Conservation (phyloP, 148 eudicot genomes). For the Nyssa sinensis region DNA sequence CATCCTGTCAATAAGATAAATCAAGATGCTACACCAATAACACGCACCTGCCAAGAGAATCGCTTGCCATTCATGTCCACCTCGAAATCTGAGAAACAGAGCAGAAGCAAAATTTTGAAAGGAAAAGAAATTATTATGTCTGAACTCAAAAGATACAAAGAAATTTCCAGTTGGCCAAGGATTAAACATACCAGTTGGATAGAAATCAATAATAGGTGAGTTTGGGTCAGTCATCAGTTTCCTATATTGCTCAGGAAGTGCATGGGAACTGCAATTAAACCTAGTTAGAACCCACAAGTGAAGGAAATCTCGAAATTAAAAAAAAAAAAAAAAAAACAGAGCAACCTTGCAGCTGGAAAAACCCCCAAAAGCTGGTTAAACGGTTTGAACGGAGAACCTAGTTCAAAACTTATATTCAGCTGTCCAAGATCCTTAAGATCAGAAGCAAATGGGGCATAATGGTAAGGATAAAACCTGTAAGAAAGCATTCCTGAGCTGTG, state of each 20-base stretch:
- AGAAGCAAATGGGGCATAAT: conserved; percentile 99
- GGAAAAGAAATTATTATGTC: background rate
- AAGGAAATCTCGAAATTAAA: background rate
- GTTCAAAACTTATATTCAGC: conserved; percentile 70
- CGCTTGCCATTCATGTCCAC: conserved; percentile 97
- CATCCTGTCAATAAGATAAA: conserved; percentile 11
- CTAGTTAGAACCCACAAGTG: conserved; percentile 30
- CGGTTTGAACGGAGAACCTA: conserved; percentile 93
- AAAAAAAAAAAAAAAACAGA: conserved; percentile 5
- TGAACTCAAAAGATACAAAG: background rate
- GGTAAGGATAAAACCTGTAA: conserved; percentile 97
- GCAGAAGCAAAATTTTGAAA: background rate
- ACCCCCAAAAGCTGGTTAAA: conserved; percentile 94
- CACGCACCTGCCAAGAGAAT: conserved; percentile 85
- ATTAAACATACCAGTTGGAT: conserved; percentile 66
- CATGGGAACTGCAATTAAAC: conserved; percentile 72
- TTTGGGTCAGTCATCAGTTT: conserved; percentile 79
- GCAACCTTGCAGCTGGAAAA: conserved; percentile 96
- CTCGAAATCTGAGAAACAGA: conserved; percentile 66
- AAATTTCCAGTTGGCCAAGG: background rate
- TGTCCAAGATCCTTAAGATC: conserved; percentile 73
- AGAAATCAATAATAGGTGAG: conserved; percentile 88
- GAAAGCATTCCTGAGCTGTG: background rate
- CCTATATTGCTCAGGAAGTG: conserved; percentile 86
- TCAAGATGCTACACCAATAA: conserved; percentile 5